A percentile compares a stretch with the other conserved stretches of the same genome.
phyloP scores from a whole-genome alignment of 2,329 filamentous ascomycete species.

The Proliferodiscus dingleyae region DNA sequence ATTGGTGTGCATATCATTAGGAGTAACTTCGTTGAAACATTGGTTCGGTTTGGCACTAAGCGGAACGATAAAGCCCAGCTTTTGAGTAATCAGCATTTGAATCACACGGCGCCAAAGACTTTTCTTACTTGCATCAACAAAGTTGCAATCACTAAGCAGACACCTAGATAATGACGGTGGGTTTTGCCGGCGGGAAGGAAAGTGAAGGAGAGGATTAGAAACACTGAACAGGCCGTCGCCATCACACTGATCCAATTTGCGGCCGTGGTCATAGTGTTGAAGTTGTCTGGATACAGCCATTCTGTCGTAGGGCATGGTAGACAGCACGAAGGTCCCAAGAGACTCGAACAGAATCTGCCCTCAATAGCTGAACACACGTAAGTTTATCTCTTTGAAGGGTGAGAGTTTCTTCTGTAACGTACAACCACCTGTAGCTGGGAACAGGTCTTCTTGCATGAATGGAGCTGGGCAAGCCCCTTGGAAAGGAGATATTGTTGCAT shows the following conservation, averaged over 20 bases:
- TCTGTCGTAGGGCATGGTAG: constrained; percentile 84
- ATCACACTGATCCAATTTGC: constrained; percentile 82
- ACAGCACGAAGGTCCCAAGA: constrained; percentile 63
- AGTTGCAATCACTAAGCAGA: constrained; percentile 74
- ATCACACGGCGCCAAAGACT: constrained; percentile 3
- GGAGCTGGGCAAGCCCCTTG: constrained; percentile 59
- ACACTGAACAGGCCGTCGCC: constrained; percentile 65
- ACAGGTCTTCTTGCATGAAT: constrained; percentile 61
- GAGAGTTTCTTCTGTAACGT: constrained; percentile 32
- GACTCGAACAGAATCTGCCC: constrained; percentile 54
- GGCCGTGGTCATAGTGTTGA: constrained; percentile 53
- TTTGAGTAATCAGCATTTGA: constrained; percentile 13
- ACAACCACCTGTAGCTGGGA: constrained; percentile 62
- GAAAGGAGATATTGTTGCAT: constrained; percentile 11
- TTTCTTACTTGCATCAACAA: constrained; percentile 71
- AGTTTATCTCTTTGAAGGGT: constrained; percentile 12
- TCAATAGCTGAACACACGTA: constrained; percentile 38
- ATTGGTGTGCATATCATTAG: constrained; percentile 82
- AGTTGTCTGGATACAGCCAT: constrained; percentile 63
- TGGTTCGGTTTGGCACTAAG: constrained; percentile 72
- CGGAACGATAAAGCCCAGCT: constrained; percentile 89
- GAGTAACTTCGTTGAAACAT: constrained; percentile 87
- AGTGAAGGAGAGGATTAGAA: constrained; percentile 75
- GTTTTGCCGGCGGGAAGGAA: constrained; percentile 83
- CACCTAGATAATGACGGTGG: constrained; percentile 85